Evolutionary conservation across 495 filamentous ascomycete species (phyloP), one percentile per base, ranked within the genome.

Genomic region (Trichocladium uniseriatum): DNA sequence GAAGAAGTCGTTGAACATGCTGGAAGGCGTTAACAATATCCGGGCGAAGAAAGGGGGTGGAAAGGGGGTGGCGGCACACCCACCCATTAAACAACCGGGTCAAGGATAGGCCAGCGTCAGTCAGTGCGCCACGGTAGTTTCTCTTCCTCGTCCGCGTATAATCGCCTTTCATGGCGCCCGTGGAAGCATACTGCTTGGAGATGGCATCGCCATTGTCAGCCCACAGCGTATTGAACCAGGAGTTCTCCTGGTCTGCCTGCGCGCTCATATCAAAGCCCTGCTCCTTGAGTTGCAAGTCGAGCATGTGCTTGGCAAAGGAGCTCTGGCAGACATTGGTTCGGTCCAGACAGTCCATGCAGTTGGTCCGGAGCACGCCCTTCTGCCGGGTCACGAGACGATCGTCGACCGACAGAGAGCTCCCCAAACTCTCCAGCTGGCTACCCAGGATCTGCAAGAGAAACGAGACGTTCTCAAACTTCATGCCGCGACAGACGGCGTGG

Each of bases 311-410:
- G 1, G 78, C 89, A 60, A 84, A 85, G 0, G 88, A 90, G 56
- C 84, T 89, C 66, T 95, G 91, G 18, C 89, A 88, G 27, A 96
- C 87, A 51, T 94, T 94, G 2, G 91, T 96, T 22, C 89, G 80
- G 58, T 96, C 90, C 13, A 97, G 76, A 56, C 91, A 97, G 59
- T 97, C 91, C 91, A 97, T 97, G 64, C 91, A 97, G 61, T 97
- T 96, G 3, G 87, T 95, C 45, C 91, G 71, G 13, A 96, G 58
- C 11, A 94, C 78, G 2, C 89, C 91, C 16, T 65, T 72, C 59
- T 96, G 91, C 36, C 61, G 73, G 7, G 59, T 52, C 18, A 71
- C 54, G 6, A 80, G 51, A 8, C 62, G 62, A 13, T 73, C 76
- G 21, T 74, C 65, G 14, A 71, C 67, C 31, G 79, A 65, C 1